Evolutionary conservation across 345 rosid genomes (phyloP), one percentile per base, ranked within the genome.

Genomic region (Eucalyptus erythrocorys): DNA sequence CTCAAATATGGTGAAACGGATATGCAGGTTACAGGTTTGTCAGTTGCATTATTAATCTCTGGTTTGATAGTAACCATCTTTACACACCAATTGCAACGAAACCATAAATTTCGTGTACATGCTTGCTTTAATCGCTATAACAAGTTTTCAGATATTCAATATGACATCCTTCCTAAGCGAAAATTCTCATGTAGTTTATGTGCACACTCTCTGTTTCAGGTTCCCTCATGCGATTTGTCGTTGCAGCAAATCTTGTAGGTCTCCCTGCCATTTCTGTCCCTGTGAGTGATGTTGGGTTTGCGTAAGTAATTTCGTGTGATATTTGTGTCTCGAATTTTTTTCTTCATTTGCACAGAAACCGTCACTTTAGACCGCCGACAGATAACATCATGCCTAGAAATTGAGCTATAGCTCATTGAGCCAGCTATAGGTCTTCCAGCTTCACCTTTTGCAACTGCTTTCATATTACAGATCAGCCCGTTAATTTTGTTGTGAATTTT

Each of bases 181-280:
- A 0, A 61, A 61, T 61, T 61, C 32, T 61, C 32, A 6, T 61
- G 1, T 27, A 61, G 32, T 61, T 0, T 27, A 27, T 61, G 68
- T 61, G 68, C 34, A 86, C 30, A 32, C 30, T 86, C 50, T 48
- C 53, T 71, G 48, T 92, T 88, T 37, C 95, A 95, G 99, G 92
- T 91, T 55, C 61, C 0, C 61, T 55, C 61, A 24, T 55, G 61
- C 13, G 55, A 50, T 50, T 50, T 50, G 21, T 93, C 49, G 3
- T 91, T 61, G 91, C 97, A 13, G 97, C 93, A 57, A 96, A 97
- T 90, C 98, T 97, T 90, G 94, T 96, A 24, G 99, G 99, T 86
- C 92, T 97, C 76, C 98, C 98, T 16, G 99, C 98, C 90, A 94
- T 96, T 87, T 92, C 97, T 87, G 90, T 97, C 89, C 99, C 98